Percentiles rank a stretch among this genome's conserved stretches.
Conservation (phyloP, 495 filamentous ascomycete genomes). For the Annulohypoxylon moriforme region DNA sequence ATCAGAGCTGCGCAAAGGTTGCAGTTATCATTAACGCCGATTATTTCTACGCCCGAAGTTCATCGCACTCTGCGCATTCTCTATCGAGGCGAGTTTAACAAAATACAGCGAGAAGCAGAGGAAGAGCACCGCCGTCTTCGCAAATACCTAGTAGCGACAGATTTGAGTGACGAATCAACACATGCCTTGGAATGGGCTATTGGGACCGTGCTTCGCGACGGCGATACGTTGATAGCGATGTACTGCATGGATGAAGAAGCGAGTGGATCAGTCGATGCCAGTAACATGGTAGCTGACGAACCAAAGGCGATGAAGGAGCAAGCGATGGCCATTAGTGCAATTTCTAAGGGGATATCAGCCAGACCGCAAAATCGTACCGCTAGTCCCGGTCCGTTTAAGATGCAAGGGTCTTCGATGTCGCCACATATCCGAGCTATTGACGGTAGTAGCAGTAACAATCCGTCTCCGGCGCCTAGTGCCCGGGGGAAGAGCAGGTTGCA, state of each 20-base stretch:
- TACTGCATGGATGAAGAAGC: constrained; percentile 91
- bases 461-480: constrained; percentile 57
- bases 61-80: constrained; percentile 88
- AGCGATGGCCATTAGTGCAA: constrained; percentile 62
- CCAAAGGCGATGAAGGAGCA: constrained; percentile 77
- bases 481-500: constrained; percentile 68
- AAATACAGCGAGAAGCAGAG: constrained; percentile 76
- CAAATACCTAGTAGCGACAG: constrained; percentile 92
- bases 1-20: constrained; percentile 88
- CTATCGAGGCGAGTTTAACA: constrained; percentile 83
- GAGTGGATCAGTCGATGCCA: constrained; percentile 59
- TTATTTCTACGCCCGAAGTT: constrained; percentile 76
- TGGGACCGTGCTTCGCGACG: constrained; percentile 92
- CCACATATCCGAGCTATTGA: constrained; percentile 45
- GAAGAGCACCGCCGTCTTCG: constrained; percentile 80
- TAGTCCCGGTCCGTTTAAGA: constrained; percentile 47
- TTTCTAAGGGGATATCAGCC: constrained; percentile 53
- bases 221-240: constrained; percentile 91
- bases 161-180: constrained; percentile 90
- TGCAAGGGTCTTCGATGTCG: constrained; percentile 45
- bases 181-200: constrained; percentile 98
- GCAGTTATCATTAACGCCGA: constrained; percentile 78
- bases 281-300: constrained; percentile 55
- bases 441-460: constrained; percentile 41
- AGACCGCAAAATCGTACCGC: constrained; percentile 45